phyloP scores from a whole-genome alignment of 345 rosid species.

The Angophora floribunda region DNA sequence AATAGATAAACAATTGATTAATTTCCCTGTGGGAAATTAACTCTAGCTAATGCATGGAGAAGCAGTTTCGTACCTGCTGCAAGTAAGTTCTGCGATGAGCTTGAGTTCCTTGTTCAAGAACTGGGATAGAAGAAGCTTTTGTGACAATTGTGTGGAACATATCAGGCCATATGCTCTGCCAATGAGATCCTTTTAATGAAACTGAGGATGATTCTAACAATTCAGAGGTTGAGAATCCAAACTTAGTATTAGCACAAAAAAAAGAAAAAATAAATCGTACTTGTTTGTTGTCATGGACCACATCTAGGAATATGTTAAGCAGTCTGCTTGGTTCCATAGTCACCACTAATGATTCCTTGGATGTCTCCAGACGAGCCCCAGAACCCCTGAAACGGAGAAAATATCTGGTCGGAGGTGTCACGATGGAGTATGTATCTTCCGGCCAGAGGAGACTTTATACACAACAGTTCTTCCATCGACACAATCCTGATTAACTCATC shows the following conservation, averaged over 20 bases:
- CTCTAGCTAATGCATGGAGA: background rate
- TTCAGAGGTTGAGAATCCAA: background rate
- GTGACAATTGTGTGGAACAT: constrained; percentile 64
- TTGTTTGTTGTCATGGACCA: constrained; percentile 21
- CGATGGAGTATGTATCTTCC: constrained; percentile 27
- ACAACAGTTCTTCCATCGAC: constrained; percentile 30
- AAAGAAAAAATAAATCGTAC: background rate
- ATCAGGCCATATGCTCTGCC: constrained; percentile 51
- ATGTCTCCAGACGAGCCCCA: constrained; percentile 48
- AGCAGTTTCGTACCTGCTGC: constrained; percentile 36
- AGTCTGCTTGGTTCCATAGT: constrained; percentile 23
- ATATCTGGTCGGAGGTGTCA: constrained; percentile 25
- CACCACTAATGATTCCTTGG: constrained; percentile 34
- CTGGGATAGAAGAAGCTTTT: constrained; percentile 30
- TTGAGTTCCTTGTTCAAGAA: constrained; percentile 15
- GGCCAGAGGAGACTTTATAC: constrained; percentile 27
- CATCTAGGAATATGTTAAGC: constrained; percentile 37
- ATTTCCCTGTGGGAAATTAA: background rate
- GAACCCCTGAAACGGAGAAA: constrained; percentile 17
- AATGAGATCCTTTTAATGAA: background rate
- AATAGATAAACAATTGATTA: background rate
- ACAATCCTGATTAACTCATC: constrained; percentile 45
- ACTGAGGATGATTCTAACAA: background rate
- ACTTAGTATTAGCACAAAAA: background rate
- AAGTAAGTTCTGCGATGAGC: constrained; percentile 24